These are phyloP conservation scores for Mucor circinelloides DNA, from an alignment of 371 early-diverging fungal species.

Conservation along the genomic window DNA sequence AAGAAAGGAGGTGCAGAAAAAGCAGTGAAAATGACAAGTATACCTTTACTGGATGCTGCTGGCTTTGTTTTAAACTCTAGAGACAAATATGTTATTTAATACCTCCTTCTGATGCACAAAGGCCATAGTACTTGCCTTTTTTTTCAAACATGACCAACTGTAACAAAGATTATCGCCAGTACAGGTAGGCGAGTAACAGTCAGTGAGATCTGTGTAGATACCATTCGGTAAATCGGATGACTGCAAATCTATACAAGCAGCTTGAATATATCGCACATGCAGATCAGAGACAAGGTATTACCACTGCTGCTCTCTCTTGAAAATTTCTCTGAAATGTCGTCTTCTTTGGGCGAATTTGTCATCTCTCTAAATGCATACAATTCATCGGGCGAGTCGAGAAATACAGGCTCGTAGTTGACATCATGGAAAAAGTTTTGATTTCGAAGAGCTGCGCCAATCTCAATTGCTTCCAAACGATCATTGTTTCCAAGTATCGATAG, in stretches of 20 bases:
- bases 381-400: slow-evolving; percentile 76
- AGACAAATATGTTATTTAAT: not conserved
- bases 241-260: not conserved
- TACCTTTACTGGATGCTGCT: slow-evolving; percentile 14
- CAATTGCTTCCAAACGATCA: slow-evolving; percentile 83
- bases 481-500: slow-evolving; percentile 66
- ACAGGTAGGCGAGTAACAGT: slow-evolving; percentile 74
- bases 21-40: not conserved
- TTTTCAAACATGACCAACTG: slow-evolving; percentile 51
- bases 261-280: not conserved
- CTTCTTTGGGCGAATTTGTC: not conserved
- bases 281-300: not conserved
- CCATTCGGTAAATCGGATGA: slow-evolving; percentile 39
- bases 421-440: slow-evolving; percentile 84
- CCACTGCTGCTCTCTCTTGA: not conserved
- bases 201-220: slow-evolving; percentile 63
- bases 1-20: not conserved
- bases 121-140: slow-evolving; percentile 25
- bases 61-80: slow-evolving; percentile 15
- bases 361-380: slow-evolving; percentile 72
- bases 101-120: not conserved
- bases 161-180: slow-evolving; percentile 56
- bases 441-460: slow-evolving; percentile 81
- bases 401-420: slow-evolving; percentile 74
- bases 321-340: not conserved